Base-by-base conservation (phyloP, 2,329 filamentous ascomycete genomes). In the Aspergillus sp. region DNA sequence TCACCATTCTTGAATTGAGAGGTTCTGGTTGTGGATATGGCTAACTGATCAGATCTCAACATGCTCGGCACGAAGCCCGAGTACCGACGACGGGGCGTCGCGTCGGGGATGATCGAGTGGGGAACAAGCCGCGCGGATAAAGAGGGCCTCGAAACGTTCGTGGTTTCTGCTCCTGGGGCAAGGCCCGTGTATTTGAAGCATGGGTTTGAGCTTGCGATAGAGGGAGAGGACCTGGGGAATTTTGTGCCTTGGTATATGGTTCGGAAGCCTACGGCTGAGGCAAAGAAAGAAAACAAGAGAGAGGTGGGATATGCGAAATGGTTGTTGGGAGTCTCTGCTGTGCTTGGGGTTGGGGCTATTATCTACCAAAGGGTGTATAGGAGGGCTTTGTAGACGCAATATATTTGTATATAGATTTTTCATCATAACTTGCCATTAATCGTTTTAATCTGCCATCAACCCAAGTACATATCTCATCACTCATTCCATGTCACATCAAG, bases 171-270 rank as follows among this genome's bases (percentile, higher is more conserved):
- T 2, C 64, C 67, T 13, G 67, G 56, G 5, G 79, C 72, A 2
- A 74, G 72, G 53, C 60, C 64, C 1, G 23, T 81, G 36, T 81
- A 81, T 62, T 55, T 70, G 60, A 79, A 70, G 45, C 69, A 70
- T 55, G 77, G 78, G 4, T 81, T 81, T 62, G 65, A 67, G 23
- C 66, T 72, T 10, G 28, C 64, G 38, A 52, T 56, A 17, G 45
- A 19, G 53, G 56, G 41, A 43, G 58, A 61, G 38, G 19, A 55
- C 19, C 19, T 38, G 2, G 49, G 63, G 32, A 15, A 38, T 19
- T 60, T 59, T 45, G 59, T 65, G 60, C 28, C 59, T 45, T 23
- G 52, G 19, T 61, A 57, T 52, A 63, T 66, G 60, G 21, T 62
- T 21, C 30, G 58, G 55, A 30, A 50, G 25, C n/a, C 47, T 2